Evolutionary conservation across 1,284 basidiomycete genomes (phyloP).

Genomic region (Pascua sp.): DNA sequence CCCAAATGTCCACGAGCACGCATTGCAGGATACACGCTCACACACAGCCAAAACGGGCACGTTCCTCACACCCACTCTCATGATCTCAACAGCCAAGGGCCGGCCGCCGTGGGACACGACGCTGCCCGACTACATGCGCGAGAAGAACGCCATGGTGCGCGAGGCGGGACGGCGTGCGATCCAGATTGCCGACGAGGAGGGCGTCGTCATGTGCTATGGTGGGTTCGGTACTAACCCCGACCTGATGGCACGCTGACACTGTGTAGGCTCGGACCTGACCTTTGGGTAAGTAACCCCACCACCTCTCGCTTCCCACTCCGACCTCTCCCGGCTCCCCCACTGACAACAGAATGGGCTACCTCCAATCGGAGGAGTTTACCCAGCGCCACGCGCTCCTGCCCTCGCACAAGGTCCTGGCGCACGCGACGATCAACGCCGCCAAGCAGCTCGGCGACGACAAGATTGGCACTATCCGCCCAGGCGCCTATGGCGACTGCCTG

Average conservation of each 20-base stretch:
- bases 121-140: constrained; percentile 15
- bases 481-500: constrained; percentile 52
- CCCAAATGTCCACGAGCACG: no score
- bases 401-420: constrained; percentile 49
- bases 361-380: constrained; percentile 45
- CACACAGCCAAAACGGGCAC: constrained; percentile 49
- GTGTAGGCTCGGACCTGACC: constrained; percentile 6
- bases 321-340: no score
- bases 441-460: constrained; percentile 47
- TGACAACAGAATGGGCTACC: constrained; percentile 14
- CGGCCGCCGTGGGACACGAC: constrained; percentile 19
- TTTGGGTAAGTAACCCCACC: constrained; percentile 8
- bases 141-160: constrained; percentile 22
- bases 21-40: neutral
- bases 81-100: constrained; percentile 18
- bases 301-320: no score
- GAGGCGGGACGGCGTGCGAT: constrained; percentile 16
- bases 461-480: constrained; percentile 48
- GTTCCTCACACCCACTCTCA: constrained; percentile 54
- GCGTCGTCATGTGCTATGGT: constrained; percentile 31
- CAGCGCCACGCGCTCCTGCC: constrained; percentile 51
- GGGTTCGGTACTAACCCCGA: constrained; percentile 13
- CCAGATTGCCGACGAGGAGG: constrained; percentile 29
- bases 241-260: neutral
- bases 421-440: constrained; percentile 54